phyloP scores from a whole-genome alignment of 441 rosid genomes.

The Croton setiger region DNA sequence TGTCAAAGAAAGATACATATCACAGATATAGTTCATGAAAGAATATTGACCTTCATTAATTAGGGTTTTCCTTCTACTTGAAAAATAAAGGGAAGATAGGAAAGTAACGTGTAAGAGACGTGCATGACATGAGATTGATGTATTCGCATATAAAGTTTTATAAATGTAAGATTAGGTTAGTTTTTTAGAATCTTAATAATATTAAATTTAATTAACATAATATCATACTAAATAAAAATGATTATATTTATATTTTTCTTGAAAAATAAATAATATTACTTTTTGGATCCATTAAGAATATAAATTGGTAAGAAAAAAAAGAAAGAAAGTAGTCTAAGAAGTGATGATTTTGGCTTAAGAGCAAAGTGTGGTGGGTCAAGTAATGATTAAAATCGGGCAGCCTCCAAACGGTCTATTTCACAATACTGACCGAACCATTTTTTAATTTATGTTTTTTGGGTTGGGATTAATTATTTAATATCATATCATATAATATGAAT shows the following conservation, averaged over 20 bases:
- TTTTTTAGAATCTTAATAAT: too few relatives aligned
- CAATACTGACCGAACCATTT: constrained; percentile 28
- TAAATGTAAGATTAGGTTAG: background rate
- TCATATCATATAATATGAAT: background rate
- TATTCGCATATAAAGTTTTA: background rate
- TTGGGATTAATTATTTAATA: background rate
- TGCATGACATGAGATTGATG: constrained; percentile 59
- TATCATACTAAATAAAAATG: too few relatives aligned
- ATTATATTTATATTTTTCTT: too few relatives aligned
- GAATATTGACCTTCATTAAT: constrained; percentile 30
- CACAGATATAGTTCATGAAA: background rate
- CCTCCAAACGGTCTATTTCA: constrained; percentile 16
- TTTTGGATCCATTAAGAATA: constrained; percentile 38
- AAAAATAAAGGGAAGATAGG: constrained; percentile 15
- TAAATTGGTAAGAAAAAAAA: background rate
- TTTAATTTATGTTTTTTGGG: constrained; percentile 5
- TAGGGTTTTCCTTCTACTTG: constrained; percentile 14
- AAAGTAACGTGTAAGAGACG: constrained; percentile 64
- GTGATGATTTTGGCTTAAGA: constrained; percentile 65
- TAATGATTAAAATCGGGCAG: constrained; percentile 55
- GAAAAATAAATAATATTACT: background rate
- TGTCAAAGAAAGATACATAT: background rate
- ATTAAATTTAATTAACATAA: too few relatives aligned
- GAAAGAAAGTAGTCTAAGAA: constrained; percentile 29
- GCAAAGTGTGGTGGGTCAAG: constrained; percentile 51